Evolutionary conservation across 2,329 filamentous ascomycete genomes (phyloP), one percentile per base, ranked within the genome.

Genomic region (Dothiorella sarmentorum): DNA sequence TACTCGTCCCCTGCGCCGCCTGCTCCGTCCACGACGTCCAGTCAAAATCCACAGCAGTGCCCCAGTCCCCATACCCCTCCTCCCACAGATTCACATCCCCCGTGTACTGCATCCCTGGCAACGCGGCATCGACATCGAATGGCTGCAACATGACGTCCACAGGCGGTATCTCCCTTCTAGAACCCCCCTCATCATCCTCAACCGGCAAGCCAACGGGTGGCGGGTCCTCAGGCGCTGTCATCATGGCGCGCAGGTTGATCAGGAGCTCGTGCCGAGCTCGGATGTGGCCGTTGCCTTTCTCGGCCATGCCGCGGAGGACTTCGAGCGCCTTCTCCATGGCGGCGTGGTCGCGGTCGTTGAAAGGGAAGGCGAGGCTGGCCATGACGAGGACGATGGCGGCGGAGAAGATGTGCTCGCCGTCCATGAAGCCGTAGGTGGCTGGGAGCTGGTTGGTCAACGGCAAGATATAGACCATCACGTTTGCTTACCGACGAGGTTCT

Each of bases 401-500:
- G 0, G 78, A 81, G 63, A 83, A 82, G 22, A 78, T 75, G 63
- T 83, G 81, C 61, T 84, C 81, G 15, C 79, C 77, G 60, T 84
- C 81, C 72, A 83, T 80, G 65, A 82, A 84, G 22, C 81, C 81
- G 63, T 81, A 83, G 0, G 80, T 83, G 18, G 81, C 79, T 60
- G 6, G n/a, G n/a, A n/a, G 17, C 17, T 15, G 35, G 10, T 42
- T 22, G 2, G 29, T 51, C 11, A 37, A 31, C 18, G 29, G 7
- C 27, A 9, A 13, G 11, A 6, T n/a, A 7, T 5, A n/a, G n/a
- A n/a, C n/a, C n/a, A n/a, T n/a, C n/a, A n/a, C n/a, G n/a, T n/a
- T n/a, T n/a, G n/a, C 58, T 40, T 24, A 60, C 58, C 58, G 10
- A 82, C 74, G 9, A 83, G 72, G 59, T 82, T 75, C 60, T 79